phyloP scores from a whole-genome alignment of 2,329 filamentous ascomycete genomes.

The Neopestalotiopsis sp. region DNA sequence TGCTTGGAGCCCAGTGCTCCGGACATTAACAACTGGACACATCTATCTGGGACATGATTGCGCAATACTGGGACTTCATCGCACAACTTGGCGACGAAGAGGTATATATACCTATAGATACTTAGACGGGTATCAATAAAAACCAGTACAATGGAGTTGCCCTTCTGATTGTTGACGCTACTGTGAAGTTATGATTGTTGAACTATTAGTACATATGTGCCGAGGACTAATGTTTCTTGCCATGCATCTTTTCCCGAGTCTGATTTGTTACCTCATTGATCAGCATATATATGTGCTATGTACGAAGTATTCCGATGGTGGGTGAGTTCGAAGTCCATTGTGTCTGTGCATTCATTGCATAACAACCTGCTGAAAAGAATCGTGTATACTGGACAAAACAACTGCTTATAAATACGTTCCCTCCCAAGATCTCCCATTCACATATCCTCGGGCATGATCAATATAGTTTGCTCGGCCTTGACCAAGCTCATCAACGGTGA shows the following conservation, averaged over 20 bases:
- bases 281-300: no score
- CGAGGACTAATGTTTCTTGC: no score
- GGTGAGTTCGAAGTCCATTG: no score
- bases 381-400: neutral
- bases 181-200: neutral
- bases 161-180: neutral
- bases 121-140: neutral
- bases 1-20: neutral
- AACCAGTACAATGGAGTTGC: neutral
- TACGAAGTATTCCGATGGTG: no score
- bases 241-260: no score
- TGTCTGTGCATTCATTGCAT: no score
- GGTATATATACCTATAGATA: neutral
- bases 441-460: neutral
- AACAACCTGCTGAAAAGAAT: neutral
- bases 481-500: neutral
- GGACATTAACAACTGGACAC: neutral
- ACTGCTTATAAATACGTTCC: neutral
- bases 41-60: neutral
- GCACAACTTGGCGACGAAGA: neutral
- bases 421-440: neutral
- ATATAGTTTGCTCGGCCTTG: neutral
- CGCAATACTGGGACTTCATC: neutral
- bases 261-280: no score
- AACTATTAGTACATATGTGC: neutral